phyloP scores from a whole-genome alignment of 1,284 basidiomycete genomes.

The Ustilago crameri region DNA sequence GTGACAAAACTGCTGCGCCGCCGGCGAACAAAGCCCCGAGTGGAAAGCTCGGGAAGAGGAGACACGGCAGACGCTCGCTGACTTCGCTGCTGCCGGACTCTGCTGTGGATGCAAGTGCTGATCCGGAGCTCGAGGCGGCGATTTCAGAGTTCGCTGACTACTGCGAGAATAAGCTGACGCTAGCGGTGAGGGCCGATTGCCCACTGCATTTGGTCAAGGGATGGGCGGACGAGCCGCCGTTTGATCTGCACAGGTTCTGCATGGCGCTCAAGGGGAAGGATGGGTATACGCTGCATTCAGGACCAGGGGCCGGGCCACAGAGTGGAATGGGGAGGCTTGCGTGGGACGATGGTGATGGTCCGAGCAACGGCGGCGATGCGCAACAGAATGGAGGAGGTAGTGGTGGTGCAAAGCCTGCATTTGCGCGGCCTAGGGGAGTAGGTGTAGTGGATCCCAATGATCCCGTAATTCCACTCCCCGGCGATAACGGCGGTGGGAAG shows the following conservation, averaged over 20 bases:
- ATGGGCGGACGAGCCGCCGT: constrained; percentile 43
- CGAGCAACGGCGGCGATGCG: background rate
- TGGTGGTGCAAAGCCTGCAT: background rate
- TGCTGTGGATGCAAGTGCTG: background rate
- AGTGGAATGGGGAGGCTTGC: background rate
- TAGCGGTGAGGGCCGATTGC: constrained; percentile 40
- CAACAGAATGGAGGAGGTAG: background rate
- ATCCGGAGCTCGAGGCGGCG: constrained; percentile 23
- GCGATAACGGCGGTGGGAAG: background rate
- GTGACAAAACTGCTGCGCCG: background rate
- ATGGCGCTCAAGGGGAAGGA: constrained; percentile 11
- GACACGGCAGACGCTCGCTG: background rate
- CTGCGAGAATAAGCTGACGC: constrained; percentile 47
- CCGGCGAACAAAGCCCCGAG: background rate
- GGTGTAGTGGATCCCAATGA: constrained; percentile 23
- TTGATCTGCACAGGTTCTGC: constrained; percentile 42
- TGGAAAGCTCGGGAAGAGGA: background rate
- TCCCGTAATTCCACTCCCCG: constrained; percentile 17
- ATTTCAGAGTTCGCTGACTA: constrained; percentile 43
- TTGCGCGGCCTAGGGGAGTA: too few species aligned
- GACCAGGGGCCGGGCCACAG: background rate
- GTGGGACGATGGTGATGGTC: background rate
- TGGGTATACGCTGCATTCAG: constrained; percentile 15
- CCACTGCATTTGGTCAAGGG: constrained; percentile 30
- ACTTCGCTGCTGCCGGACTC: background rate